Evolutionary conservation across 2,329 filamentous ascomycete genomes (phyloP), one percentile per base, ranked within the genome.

Genomic region (Penicillium janthinellum): DNA sequence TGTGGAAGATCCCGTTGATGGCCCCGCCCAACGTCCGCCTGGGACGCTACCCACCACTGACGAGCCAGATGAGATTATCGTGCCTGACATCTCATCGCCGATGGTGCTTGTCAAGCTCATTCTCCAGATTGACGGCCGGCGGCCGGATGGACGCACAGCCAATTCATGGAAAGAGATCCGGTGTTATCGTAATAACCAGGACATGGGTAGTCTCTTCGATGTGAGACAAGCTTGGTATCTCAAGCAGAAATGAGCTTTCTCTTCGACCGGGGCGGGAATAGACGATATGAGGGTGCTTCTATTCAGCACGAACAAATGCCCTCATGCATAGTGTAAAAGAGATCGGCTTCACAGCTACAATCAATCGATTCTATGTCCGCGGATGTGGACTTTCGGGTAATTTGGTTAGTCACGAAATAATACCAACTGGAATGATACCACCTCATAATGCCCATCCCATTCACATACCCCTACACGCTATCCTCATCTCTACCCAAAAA

Each of bases 131-230:
- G 78, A 81, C 59, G 78, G 78, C 15, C 76, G 78, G 28, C 64
- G 73, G 20, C 66, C 56, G 5, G 60, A 71, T 4, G 61, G 69
- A 4, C 70, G 71, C 5, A 70, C 70, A 42, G 69, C 71, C 1
- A 80, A 79, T 69, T 68, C 77, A 8, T 81, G 78, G 78, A 80
- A 79, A 57, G 71, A 75, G 38, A 68, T 80, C 22, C 77, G 78
- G 8, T 78, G 75, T 54, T 75, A 73, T 47, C 71, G 78, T 48
- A 71, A 79, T 38, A 79, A 81, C 41, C 78, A 81, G 65, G 78
- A 81, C 45, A 78, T 81, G 67, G 78, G 78, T 4, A 78, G 71
- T 55, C 70, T 80, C 22, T 81, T 75, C 70, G 78, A 81, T 42
- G 69, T 80, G 47, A 70, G 78, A 45, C 74, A 79, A 56, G 69